Percentiles rank a stretch among this genome's conserved stretches.
Conservation (phyloP, 257 asterid species). For the Asclepias syriaca region DNA sequence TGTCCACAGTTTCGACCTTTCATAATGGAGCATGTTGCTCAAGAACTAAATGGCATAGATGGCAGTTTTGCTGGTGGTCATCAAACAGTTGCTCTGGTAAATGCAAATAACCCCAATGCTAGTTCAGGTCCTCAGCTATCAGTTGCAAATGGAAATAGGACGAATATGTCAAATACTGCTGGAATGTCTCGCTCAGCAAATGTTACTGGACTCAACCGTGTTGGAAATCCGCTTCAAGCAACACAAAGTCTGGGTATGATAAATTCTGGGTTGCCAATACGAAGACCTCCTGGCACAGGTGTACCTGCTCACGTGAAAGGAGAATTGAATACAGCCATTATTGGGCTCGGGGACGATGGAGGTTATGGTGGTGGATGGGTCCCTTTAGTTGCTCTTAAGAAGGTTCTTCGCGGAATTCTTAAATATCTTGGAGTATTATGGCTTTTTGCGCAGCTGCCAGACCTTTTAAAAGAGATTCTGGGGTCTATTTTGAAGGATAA, state of each 20-base stretch:
- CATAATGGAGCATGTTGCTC: constrained; percentile 99
- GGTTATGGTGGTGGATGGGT: constrained; percentile 99
- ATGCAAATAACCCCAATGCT: constrained; percentile 45
- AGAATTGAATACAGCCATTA: constrained; percentile 94
- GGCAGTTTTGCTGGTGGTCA: constrained; percentile 75
- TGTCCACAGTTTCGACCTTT: constrained; percentile 99
- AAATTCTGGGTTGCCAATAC: constrained; percentile 49
- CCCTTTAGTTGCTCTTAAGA: constrained; percentile 93
- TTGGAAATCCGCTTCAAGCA: constrained; percentile 64
- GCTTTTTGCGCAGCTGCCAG: constrained; percentile 97
- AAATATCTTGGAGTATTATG: constrained; percentile 98
- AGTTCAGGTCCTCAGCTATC: constrained; percentile 54
- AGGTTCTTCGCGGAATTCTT: constrained; percentile 93
- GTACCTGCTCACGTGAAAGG: constrained; percentile 97
- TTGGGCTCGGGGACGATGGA: constrained; percentile 99
- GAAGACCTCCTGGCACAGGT: constrained; percentile 79
- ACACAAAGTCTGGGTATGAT: constrained; percentile 46
- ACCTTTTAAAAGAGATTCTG: constrained; percentile 88
- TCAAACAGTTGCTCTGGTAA: constrained; percentile 66
- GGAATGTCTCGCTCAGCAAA: constrained; percentile 65
- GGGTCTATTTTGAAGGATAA: constrained; percentile 96
- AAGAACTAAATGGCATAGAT: constrained; percentile 94
- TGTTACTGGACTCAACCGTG: constrained; percentile 63
- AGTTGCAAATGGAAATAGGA: constrained; percentile 55
- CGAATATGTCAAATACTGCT: constrained; percentile 46